These are phyloP conservation scores for Mycena venus DNA, from an alignment of 768 basidiomycete genomes.

Conservation along the genomic window DNA sequence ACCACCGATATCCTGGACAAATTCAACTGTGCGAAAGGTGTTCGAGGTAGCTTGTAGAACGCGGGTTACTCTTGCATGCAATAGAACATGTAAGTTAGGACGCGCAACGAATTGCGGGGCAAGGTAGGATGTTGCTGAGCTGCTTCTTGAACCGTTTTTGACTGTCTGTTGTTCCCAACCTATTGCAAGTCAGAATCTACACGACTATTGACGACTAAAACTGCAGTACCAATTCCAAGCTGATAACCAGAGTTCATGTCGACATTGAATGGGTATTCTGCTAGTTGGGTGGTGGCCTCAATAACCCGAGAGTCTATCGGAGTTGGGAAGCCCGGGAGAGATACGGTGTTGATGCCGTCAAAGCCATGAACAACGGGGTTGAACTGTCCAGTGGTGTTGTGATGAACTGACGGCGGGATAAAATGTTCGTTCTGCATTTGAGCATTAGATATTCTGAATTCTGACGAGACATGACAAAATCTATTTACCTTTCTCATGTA, in stretches of 20 bases:
- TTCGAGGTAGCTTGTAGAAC: background rate
- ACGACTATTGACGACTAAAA: background rate
- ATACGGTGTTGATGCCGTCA: conserved; percentile 38
- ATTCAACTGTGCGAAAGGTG: conserved; percentile 33
- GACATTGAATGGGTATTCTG: conserved; percentile 29
- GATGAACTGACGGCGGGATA: conserved; percentile 42
- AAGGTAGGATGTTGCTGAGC: conserved; percentile 41
- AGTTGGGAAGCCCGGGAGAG: conserved; percentile 36
- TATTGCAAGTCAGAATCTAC: background rate
- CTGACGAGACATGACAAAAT: background rate
- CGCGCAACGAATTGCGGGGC: conserved; percentile 37
- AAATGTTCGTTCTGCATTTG: conserved; percentile 41
- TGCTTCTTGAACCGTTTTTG: conserved; percentile 33
- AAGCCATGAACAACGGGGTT: conserved; percentile 40
- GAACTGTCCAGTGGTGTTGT: conserved; percentile 43
- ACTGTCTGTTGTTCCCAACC: conserved; percentile 36
- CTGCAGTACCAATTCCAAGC: conserved; percentile 46
- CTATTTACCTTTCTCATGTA: conserved; percentile 32
- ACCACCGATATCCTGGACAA: conserved; percentile 3
- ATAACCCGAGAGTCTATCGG: conserved; percentile 39
- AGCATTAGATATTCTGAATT: background rate
- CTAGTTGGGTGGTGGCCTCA: conserved; percentile 35
- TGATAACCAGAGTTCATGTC: conserved; percentile 44
- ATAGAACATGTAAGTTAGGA: conserved; percentile 40
- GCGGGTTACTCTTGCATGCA: conserved; percentile 29